These are phyloP conservation scores for Fusarium sp. DNA, from an alignment of 2,329 filamentous ascomycete species.

Conservation along the genomic window DNA sequence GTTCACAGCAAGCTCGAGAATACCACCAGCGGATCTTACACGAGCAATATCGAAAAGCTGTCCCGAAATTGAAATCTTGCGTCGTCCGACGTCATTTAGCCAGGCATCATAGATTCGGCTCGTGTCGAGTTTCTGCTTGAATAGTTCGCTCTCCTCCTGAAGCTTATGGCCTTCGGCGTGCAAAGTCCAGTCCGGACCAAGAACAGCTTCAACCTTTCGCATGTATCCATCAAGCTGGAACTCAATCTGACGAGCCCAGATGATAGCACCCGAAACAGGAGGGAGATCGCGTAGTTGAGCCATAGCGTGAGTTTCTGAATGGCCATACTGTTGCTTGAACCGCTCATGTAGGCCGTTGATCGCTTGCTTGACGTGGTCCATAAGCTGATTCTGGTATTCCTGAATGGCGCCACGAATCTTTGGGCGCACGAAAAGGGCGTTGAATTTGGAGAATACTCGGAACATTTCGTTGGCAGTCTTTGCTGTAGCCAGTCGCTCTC, in stretches of 20 bases:
- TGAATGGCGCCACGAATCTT: conserved; percentile 98
- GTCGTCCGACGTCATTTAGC: conserved; percentile 86
- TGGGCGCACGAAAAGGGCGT: conserved; percentile 96
- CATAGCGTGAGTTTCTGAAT: conserved; percentile 98
- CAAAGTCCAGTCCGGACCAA: conserved; percentile 92
- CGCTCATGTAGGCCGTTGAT: conserved; percentile 93
- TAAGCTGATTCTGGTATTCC: conserved; percentile 97
- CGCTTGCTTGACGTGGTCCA: conserved; percentile 97
- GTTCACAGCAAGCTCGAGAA: conserved; percentile 88
- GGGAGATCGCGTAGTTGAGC: conserved; percentile 94
- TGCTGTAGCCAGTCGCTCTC: conserved; percentile 91
- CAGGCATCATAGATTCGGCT: conserved; percentile 94
- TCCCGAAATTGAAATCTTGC: conserved; percentile 90
- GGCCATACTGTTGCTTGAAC: conserved; percentile 98
- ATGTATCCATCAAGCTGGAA: conserved; percentile 95
- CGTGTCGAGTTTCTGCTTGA: conserved; percentile 95
- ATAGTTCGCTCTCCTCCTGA: conserved; percentile 88
- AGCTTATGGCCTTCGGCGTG: conserved; percentile 96
- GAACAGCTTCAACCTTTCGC: conserved; percentile 98
- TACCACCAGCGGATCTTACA: conserved; percentile 89
- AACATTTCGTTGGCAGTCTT: conserved; percentile 99
- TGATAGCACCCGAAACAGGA: conserved; percentile 94
- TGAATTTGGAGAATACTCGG: conserved; percentile 99
- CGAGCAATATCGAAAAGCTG: conserved; percentile 89
- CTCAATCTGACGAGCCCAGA: conserved; percentile 97